A percentile compares a stretch with the other conserved stretches of the same genome.
These are phyloP conservation scores for Globisporangium nodosum DNA, from an alignment of 352 stramenopile species.

Conservation along the genomic window DNA sequence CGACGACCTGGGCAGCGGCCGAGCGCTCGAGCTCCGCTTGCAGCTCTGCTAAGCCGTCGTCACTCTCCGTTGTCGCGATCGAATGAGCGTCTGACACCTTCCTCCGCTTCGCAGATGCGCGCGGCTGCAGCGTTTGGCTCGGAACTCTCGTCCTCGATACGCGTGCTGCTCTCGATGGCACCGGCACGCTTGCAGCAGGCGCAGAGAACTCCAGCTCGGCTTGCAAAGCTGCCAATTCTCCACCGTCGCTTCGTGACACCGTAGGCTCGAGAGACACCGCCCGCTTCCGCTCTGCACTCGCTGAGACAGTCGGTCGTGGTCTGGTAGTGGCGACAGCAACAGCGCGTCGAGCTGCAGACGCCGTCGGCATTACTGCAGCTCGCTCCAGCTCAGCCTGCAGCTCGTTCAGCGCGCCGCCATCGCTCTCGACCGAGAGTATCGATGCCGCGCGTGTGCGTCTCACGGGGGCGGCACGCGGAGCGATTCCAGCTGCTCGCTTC, in stretches of 20 bases:
- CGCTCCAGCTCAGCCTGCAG: constrained; percentile 11
- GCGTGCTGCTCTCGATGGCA: not conserved
- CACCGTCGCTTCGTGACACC: constrained; percentile 1
- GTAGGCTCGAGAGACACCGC: not conserved
- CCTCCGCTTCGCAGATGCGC: not conserved
- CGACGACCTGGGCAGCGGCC: not conserved
- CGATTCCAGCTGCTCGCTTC: constrained; percentile 5
- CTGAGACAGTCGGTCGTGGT: not conserved
- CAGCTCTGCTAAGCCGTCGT: constrained; percentile 23
- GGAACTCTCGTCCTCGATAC: not conserved
- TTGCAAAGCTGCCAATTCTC: constrained; percentile 3
- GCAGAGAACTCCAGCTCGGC: constrained; percentile 4
- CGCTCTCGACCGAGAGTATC: constrained; percentile 2
- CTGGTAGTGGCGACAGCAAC: not conserved
- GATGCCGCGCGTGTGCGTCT: constrained; percentile 8
- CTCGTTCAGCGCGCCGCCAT: not conserved
- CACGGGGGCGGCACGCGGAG: not conserved
- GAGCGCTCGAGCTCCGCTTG: constrained; percentile 23
- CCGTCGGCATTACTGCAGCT: not conserved
- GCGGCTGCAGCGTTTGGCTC: not conserved
- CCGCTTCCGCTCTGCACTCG: not conserved
- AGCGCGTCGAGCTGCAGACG: not conserved
- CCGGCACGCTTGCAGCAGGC: constrained; percentile 8
- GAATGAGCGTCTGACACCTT: constrained; percentile 14
- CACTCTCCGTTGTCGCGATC: constrained; percentile 18